These are phyloP conservation scores for Entomortierella beljakovae DNA, from an alignment of 192 early-diverging fungal species.

Conservation along the genomic window DNA sequence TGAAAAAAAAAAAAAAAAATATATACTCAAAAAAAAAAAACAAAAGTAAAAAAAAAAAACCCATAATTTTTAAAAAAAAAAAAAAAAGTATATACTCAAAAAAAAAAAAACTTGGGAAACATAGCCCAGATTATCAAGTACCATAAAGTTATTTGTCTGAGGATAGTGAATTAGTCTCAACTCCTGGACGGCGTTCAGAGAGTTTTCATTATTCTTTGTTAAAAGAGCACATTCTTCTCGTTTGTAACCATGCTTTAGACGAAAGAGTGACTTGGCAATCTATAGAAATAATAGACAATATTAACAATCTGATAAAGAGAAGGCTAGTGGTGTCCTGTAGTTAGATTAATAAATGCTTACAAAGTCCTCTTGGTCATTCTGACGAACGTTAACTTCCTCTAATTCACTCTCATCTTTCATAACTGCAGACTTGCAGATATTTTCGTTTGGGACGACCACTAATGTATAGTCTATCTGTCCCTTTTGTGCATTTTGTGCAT, in stretches of 20 bases:
- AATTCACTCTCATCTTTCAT: conserved; percentile 15
- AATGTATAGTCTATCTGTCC: not conserved
- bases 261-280: conserved; percentile 16
- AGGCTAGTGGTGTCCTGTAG: not conserved
- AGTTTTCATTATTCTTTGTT: not conserved
- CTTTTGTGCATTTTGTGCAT: not conserved
- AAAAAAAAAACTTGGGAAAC: not conserved
- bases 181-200: conserved; percentile 12
- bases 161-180: conserved; percentile 23
- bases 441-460: conserved; percentile 19
- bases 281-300: not conserved
- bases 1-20: no score
- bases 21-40: no score
- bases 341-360: conserved; percentile 11
- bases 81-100: no score
- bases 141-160: conserved; percentile 32
- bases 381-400: conserved; percentile 5
- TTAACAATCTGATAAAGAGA: not conserved
- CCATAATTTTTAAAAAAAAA: no score
- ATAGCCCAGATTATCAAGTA: no score
- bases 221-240: not conserved
- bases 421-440: conserved; percentile 15
- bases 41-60: no score
- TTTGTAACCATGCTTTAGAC: conserved; percentile 18
- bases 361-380: conserved; percentile 22